Evolutionary conservation across 139 green algal genomes (phyloP).

Genomic region (Coelastrella sp.): DNA sequence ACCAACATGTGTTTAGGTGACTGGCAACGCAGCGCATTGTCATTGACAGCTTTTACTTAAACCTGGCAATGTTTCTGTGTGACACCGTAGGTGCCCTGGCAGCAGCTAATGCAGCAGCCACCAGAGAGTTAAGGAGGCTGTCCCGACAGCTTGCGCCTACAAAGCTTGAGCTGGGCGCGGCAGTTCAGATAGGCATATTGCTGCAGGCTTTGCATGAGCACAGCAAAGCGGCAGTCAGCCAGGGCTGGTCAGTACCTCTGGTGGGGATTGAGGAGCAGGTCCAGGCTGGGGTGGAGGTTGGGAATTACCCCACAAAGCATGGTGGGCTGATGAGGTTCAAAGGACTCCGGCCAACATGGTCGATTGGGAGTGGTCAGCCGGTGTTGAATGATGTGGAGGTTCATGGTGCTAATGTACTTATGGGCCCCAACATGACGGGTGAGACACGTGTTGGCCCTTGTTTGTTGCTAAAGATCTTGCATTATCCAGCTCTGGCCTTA

Average conservation of each 20-base stretch:
- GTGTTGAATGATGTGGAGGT: conserved; percentile 69
- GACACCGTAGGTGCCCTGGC: background rate
- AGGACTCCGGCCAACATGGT: conserved; percentile 89
- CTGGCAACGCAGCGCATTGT: background rate
- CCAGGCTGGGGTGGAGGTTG: background rate
- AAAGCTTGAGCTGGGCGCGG: conserved; percentile 3
- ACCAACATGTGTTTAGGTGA: background rate
- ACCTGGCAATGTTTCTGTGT: background rate
- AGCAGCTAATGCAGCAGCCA: background rate
- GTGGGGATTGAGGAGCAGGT: conserved; percentile 23
- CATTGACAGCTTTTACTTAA: background rate
- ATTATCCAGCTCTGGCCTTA: no score
- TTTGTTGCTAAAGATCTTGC: background rate
- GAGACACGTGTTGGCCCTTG: background rate
- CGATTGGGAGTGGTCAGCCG: background rate
- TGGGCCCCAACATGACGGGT: conserved; percentile 94
- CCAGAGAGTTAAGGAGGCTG: background rate
- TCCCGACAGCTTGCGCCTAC: background rate
- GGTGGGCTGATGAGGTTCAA: conserved; percentile 50
- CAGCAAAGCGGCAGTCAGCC: background rate
- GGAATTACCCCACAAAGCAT: background rate
- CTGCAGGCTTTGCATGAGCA: conserved; percentile 2
- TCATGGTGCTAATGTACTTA: conserved; percentile 84
- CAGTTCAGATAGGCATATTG: conserved; percentile 22
- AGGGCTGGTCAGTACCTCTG: conserved; percentile 27